Evolutionary conservation across 805 yeast genomes (phyloP).

Genomic region (Wickerhamiella parazyma): DNA sequence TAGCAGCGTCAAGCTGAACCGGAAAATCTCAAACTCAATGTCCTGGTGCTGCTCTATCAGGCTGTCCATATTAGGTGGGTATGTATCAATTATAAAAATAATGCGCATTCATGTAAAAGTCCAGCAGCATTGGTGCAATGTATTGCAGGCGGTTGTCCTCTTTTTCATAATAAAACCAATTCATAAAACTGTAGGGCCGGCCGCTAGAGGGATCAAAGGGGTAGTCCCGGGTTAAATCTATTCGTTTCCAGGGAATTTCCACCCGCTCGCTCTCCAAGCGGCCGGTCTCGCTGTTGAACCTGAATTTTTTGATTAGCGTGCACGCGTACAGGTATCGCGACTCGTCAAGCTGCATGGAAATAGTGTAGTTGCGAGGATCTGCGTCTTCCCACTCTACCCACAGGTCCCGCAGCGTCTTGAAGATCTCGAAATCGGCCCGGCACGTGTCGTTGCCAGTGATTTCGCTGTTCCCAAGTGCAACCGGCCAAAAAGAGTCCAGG

Average conservation of each 20-base stretch:
- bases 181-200: neutral
- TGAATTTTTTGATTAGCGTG: constrained; percentile 45
- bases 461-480: constrained; percentile 67
- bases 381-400: constrained; percentile 32
- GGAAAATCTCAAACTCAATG: constrained; percentile 15
- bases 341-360: constrained; percentile 43
- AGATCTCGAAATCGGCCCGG: constrained; percentile 57
- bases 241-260: neutral
- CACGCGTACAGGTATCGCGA: constrained; percentile 41
- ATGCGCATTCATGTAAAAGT: neutral
- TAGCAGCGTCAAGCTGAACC: constrained; percentile 27
- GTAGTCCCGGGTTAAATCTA: neutral
- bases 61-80: neutral
- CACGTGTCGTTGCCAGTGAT: constrained; percentile 60
- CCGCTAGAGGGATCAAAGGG: neutral
- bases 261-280: neutral
- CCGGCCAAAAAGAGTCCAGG: constrained; percentile 75
- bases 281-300: neutral
- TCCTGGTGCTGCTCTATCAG: constrained; percentile 13
- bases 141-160: neutral
- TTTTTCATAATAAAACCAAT: neutral
- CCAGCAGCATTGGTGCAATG: neutral
- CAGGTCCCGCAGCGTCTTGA: constrained; percentile 52
- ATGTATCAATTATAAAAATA: neutral
- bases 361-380: constrained; percentile 41